Evolutionary conservation across 176 grass and related monocot species (phyloP).

Genomic region (Saccharum spontaneum): DNA sequence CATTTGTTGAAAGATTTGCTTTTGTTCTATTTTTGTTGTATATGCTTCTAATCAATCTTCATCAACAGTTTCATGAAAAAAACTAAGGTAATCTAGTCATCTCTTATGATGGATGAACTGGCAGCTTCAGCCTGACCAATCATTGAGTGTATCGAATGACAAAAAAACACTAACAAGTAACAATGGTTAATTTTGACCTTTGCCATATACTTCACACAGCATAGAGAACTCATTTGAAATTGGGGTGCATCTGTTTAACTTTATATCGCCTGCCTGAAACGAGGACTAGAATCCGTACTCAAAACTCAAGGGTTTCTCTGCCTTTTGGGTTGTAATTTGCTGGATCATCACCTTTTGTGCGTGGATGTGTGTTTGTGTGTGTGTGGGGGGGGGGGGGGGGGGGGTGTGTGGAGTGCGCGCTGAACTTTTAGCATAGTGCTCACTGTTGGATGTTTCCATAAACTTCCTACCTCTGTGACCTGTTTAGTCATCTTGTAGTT

Average conservation of each 20-base stretch:
- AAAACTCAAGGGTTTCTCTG: neutral
- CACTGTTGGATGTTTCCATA: neutral
- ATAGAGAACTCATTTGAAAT: neutral
- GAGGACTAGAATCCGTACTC: neutral
- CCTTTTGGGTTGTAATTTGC: too few species aligned
- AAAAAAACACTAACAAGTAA: neutral
- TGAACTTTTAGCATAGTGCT: too few species aligned
- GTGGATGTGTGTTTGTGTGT: too few species aligned
- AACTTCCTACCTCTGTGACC: neutral
- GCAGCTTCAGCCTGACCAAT: neutral
- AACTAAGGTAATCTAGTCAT: neutral
- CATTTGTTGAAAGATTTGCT: neutral
- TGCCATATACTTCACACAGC: neutral
- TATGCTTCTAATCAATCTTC: neutral
- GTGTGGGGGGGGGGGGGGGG: too few species aligned
- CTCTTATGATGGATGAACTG: neutral
- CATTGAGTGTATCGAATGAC: neutral
- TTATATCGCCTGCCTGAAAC: neutral
- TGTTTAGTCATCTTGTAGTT: neutral
- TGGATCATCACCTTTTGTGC: too few species aligned
- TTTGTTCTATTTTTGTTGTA: conserved; percentile 1
- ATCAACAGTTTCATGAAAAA: neutral
- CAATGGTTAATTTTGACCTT: neutral
- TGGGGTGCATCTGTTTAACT: neutral
- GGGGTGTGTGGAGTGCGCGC: too few species aligned